Conservation (phyloP, 106 monocot genomes). For the Acorus calamus region DNA sequence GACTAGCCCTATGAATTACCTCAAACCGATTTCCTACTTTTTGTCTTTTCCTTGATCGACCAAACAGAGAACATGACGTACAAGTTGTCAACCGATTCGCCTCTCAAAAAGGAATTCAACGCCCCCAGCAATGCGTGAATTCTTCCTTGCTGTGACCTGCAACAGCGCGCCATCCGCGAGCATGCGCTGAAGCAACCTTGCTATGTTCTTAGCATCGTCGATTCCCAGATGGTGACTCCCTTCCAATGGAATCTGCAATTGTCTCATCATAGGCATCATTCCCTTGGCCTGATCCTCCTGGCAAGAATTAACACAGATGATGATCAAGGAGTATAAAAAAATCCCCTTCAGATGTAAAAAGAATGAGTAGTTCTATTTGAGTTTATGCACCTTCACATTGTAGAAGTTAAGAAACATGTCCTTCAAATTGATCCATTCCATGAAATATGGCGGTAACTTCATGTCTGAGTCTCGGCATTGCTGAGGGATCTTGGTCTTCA, state of each 20-base stretch:
- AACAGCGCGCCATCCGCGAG: constrained; percentile 64
- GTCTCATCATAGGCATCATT: constrained; percentile 89
- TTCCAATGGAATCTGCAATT: constrained; percentile 47
- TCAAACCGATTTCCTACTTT: no score
- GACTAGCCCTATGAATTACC: no score
- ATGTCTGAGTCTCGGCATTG: constrained; percentile 70
- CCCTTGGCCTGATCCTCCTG: constrained; percentile 52
- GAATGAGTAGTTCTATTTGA: not conserved
- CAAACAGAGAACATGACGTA: no score
- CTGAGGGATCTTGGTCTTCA: constrained; percentile 92
- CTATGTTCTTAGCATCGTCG: constrained; percentile 84
- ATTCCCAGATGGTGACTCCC: constrained; percentile 97
- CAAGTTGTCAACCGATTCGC: constrained; percentile 43
- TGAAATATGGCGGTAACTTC: constrained; percentile 68
- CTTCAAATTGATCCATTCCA: constrained; percentile 97
- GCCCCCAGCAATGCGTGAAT: constrained; percentile 13
- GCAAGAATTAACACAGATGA: no score
- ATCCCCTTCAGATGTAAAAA: not conserved
- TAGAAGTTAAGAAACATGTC: constrained; percentile 94
- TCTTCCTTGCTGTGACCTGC: constrained; percentile 71
- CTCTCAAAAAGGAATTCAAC: constrained; percentile 74
- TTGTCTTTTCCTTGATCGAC: no score
- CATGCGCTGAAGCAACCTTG: constrained; percentile 63
- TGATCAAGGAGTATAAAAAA: constrained; percentile 1
- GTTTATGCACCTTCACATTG: constrained; percentile 48